Conservation (phyloP, 1,284 basidiomycete genomes). For the Rhodotorula glutinis region DNA sequence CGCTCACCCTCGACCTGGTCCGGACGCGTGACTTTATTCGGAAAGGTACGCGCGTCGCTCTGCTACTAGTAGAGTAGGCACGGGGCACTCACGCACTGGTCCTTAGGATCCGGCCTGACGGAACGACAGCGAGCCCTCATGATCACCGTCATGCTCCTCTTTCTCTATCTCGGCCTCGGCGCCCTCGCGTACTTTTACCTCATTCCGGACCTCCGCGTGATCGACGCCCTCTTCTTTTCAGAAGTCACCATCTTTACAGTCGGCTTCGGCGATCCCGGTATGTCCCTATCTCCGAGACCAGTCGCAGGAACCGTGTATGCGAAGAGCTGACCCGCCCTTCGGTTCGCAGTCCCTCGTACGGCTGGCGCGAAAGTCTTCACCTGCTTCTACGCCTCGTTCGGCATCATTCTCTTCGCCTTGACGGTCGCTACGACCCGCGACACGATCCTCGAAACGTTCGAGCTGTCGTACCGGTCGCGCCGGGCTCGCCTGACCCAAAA, state of each 20-base stretch:
- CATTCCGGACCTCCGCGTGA: constrained; percentile 52
- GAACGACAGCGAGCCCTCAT: constrained; percentile 71
- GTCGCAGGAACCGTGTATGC: constrained; percentile 55
- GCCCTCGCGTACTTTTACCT: constrained; percentile 60
- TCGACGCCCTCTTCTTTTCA: constrained; percentile 55
- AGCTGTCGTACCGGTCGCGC: constrained; percentile 50
- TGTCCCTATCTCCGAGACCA: constrained; percentile 50
- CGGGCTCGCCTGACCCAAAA: constrained; percentile 46
- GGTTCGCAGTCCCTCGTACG: neutral
- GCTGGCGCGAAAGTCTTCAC: constrained; percentile 49
- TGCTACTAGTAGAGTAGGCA: too few species aligned
- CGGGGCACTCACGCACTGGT: too few species aligned
- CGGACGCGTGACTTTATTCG: constrained; percentile 63
- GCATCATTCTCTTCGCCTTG: constrained; percentile 54
- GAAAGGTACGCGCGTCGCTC: constrained; percentile 66
- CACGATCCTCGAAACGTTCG: constrained; percentile 61
- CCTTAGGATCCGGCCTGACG: constrained; percentile 70
- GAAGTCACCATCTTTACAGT: constrained; percentile 65
- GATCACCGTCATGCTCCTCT: constrained; percentile 68
- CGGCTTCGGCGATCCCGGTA: constrained; percentile 67
- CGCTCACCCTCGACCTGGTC: constrained; percentile 62
- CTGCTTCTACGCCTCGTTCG: constrained; percentile 44
- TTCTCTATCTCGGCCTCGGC: constrained; percentile 63
- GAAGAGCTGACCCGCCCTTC: constrained; percentile 51
- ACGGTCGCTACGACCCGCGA: constrained; percentile 66